phyloP scores from a whole-genome alignment of 257 asterid genomes.

The Salvia hispanica region DNA sequence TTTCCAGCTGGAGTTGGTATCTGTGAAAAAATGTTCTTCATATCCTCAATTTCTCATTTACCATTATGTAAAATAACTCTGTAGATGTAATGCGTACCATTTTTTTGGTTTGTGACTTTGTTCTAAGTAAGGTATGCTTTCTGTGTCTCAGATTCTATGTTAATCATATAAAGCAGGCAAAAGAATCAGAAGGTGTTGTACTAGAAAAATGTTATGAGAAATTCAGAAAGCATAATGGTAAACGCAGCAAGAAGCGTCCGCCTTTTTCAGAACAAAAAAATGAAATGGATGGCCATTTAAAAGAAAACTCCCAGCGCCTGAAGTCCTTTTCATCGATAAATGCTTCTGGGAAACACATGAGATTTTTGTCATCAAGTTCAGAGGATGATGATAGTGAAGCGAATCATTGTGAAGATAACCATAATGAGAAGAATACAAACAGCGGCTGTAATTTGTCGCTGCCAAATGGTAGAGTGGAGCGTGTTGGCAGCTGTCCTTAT shows the following conservation, averaged over 20 bases:
- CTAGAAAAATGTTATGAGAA: slow-evolving; percentile 48
- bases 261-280: slow-evolving; percentile 56
- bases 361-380: slow-evolving; percentile 68
- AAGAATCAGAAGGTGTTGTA: slow-evolving; percentile 47
- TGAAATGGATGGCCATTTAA: slow-evolving; percentile 69
- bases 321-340: slow-evolving; percentile 53
- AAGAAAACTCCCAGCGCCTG: slow-evolving; percentile 59
- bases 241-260: slow-evolving; percentile 51
- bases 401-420: slow-evolving; percentile 42
- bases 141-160: slow-evolving; percentile 55
- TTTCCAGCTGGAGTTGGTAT: slow-evolving; percentile 17
- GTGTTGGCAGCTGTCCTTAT: slow-evolving; percentile 82
- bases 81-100: slow-evolving; percentile 1
- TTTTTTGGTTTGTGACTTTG: neutral
- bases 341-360: slow-evolving; percentile 64
- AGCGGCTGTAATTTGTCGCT: slow-evolving; percentile 33
- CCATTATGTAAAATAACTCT: neutral
- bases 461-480: slow-evolving; percentile 51
- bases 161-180: slow-evolving; percentile 49
- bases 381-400: slow-evolving; percentile 57
- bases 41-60: neutral
- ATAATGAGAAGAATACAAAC: slow-evolving; percentile 31
- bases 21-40: slow-evolving; percentile 1
- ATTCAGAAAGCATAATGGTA: slow-evolving; percentile 43
- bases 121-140: slow-evolving; percentile 30